A percentile compares a stretch with the other conserved stretches of the same genome.
These are phyloP conservation scores for Hemisphaericaspora xylofermentans DNA, from an alignment of 1,139 yeast genomes.

Conservation along the genomic window DNA sequence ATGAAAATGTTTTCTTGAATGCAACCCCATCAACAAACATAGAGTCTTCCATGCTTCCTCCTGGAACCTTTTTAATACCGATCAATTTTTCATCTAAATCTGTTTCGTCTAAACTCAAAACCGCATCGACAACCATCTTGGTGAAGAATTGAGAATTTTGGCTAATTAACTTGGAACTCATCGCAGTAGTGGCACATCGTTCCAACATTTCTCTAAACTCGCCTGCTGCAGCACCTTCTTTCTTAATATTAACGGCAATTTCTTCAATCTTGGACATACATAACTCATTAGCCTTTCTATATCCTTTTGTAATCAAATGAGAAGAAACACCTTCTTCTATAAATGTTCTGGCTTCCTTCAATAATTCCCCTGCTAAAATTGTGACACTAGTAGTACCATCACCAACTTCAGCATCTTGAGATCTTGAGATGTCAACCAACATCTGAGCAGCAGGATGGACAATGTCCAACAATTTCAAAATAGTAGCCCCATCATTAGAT, in stretches of 20 bases:
- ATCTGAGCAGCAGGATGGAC: constrained; percentile 98
- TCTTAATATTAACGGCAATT: constrained; percentile 68
- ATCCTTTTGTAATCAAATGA: constrained; percentile 84
- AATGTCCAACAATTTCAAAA: constrained; percentile 84
- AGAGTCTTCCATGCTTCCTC: constrained; percentile 96
- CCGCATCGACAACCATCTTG: constrained; percentile 96
- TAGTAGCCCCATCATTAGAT: constrained; percentile 98
- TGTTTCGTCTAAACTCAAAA: constrained; percentile 76
- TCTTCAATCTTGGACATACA: constrained; percentile 75
- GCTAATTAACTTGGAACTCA: constrained; percentile 91
- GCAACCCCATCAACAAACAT: constrained; percentile 91
- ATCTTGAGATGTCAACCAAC: constrained; percentile 89
- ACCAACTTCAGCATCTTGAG: constrained; percentile 99
- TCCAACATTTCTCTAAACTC: constrained; percentile 76
- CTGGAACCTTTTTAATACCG: constrained; percentile 93
- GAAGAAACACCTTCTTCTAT: constrained; percentile 96
- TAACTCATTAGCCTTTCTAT: constrained; percentile 74
- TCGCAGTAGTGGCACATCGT: constrained; percentile 94
- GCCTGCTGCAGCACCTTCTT: constrained; percentile 30
- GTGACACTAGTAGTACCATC: constrained; percentile 99
- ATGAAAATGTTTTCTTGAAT: constrained; percentile 92
- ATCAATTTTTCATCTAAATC: constrained; percentile 87
- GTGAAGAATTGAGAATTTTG: constrained; percentile 87
- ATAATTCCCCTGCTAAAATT: constrained; percentile 87
- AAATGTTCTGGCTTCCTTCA: constrained; percentile 85